phyloP scores from a whole-genome alignment of 2,329 filamentous ascomycete genomes.

The Fusarium transvaalense region DNA sequence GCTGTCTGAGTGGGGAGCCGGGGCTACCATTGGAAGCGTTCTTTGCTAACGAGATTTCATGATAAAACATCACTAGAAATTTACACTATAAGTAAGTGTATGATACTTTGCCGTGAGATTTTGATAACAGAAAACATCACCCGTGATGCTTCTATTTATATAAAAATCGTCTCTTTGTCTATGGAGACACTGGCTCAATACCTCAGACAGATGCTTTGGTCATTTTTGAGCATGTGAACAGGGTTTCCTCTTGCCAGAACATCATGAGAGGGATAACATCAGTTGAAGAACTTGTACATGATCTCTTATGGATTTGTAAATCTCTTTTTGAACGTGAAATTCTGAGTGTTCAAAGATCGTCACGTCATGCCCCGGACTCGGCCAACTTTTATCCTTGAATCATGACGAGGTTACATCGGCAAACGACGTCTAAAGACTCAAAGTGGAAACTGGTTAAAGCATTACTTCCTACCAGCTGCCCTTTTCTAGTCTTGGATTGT shows the following conservation, averaged over 20 bases:
- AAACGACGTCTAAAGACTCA: neutral
- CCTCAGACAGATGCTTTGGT: too few relatives aligned
- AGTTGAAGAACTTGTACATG: neutral
- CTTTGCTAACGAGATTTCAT: too few relatives aligned
- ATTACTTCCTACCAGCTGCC: neutral
- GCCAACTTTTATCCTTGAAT: neutral
- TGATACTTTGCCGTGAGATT: too few relatives aligned
- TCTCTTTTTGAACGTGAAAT: too few relatives aligned
- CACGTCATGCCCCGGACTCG: neutral
- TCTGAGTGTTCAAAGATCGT: neutral
- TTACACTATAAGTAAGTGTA: too few relatives aligned
- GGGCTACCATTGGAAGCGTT: conserved; percentile 27
- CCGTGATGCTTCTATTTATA: too few relatives aligned
- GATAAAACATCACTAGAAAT: too few relatives aligned
- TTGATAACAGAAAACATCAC: too few relatives aligned
- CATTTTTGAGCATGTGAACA: neutral
- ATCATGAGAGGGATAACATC: neutral
- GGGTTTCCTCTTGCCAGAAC: neutral
- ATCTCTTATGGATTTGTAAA: neutral
- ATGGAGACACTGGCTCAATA: too few relatives aligned
- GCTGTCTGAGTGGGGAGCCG: conserved; percentile 28
- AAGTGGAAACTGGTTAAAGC: neutral
- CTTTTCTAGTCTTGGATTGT: neutral
- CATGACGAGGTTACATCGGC: conserved; percentile 16
- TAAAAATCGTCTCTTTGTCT: too few relatives aligned